These are phyloP conservation scores for Arthrobotrys sphaeroides DNA, from an alignment of 2,329 filamentous ascomycete species.

Conservation along the genomic window DNA sequence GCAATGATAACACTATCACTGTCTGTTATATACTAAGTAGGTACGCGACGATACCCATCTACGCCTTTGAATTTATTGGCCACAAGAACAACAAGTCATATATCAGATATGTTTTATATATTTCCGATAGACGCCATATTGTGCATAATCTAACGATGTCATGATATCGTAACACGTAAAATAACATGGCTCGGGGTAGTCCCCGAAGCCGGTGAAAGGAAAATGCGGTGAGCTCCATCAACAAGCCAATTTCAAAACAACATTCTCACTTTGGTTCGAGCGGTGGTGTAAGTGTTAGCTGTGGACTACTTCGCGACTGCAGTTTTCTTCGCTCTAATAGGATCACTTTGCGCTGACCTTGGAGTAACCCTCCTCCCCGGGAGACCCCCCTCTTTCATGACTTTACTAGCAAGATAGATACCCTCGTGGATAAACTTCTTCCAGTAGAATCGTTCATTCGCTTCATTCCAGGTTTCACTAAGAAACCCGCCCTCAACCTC, in stretches of 20 bases:
- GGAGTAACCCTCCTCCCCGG: constrained; percentile 36
- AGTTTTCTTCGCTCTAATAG: not conserved
- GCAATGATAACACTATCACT: not conserved
- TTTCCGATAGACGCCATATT: too few species aligned
- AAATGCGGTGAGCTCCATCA: not conserved
- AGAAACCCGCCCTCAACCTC: constrained; percentile 13
- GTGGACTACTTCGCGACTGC: not conserved
- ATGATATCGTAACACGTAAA: too few species aligned
- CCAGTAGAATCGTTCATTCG: constrained; percentile 34
- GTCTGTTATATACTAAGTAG: too few species aligned
- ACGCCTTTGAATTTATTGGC: too few species aligned
- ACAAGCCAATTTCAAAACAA: constrained; percentile 18
- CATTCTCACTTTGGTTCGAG: constrained; percentile 19
- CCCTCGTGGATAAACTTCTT: constrained; percentile 43
- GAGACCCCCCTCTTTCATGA: constrained; percentile 28
- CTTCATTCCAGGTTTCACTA: constrained; percentile 38
- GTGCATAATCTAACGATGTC: too few species aligned
- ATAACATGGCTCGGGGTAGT: too few species aligned
- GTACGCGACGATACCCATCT: too few species aligned
- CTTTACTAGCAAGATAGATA: constrained; percentile 40
- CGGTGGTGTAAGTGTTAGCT: constrained; percentile 7
- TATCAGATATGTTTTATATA: too few species aligned
- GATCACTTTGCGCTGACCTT: constrained; percentile 26
- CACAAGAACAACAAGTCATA: too few species aligned
- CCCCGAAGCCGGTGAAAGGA: too few species aligned